Conservation (phyloP, 352 stramenopile species). For the Phytopythium cucurbitacearum region DNA sequence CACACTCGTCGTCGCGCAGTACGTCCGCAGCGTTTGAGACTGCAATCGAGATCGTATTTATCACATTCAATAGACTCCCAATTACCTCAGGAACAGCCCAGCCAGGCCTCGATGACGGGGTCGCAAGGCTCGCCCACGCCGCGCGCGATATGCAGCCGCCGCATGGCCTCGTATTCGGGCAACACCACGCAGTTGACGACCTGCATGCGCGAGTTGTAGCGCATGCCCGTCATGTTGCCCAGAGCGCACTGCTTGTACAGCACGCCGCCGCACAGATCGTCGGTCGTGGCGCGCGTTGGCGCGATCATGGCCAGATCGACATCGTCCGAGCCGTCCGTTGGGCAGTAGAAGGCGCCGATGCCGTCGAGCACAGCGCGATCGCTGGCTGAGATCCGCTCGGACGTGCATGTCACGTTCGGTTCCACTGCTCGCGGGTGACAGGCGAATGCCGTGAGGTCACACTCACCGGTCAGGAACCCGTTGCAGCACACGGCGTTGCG, state of each 20-base stretch:
- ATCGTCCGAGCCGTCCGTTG: neutral
- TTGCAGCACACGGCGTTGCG: constrained; percentile 30
- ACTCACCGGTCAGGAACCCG: constrained; percentile 18
- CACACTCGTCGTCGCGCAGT: constrained; percentile 3
- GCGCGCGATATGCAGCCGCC: constrained; percentile 16
- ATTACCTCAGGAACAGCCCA: too few relatives aligned
- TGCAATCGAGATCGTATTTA: too few relatives aligned
- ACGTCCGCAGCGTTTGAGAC: neutral
- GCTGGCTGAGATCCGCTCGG: constrained; percentile 9
- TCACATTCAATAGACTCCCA: too few relatives aligned
- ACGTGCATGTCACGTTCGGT: constrained; percentile 15
- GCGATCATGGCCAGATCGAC: constrained; percentile 9
- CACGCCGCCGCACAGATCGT: constrained; percentile 22
- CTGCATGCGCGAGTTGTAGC: constrained; percentile 31
- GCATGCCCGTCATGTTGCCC: constrained; percentile 21
- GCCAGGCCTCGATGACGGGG: too few relatives aligned
- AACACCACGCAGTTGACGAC: constrained; percentile 24
- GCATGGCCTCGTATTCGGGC: constrained; percentile 16
- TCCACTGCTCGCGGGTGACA: constrained; percentile 16
- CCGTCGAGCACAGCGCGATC: neutral
- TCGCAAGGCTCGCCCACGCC: too few relatives aligned
- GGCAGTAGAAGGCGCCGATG: neutral
- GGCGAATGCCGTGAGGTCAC: constrained; percentile 18
- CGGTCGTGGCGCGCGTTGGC: constrained; percentile 20
- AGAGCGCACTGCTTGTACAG: constrained; percentile 25